A percentile compares a stretch with the other conserved stretches of the same genome.
phyloP scores from a whole-genome alignment of 2,329 filamentous ascomycete genomes.

The Xylaria sp. region DNA sequence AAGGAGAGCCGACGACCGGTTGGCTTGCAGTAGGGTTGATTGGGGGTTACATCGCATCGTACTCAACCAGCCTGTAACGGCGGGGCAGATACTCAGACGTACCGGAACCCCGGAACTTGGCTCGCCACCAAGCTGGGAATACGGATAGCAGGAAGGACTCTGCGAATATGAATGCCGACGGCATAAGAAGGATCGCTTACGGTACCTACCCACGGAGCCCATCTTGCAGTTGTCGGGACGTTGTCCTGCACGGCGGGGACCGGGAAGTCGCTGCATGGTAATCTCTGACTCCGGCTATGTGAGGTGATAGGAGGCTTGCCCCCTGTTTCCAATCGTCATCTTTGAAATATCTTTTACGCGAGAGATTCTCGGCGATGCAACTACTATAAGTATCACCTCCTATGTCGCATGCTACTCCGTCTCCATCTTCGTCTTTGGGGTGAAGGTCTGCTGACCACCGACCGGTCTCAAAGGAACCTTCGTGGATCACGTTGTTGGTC shows the following conservation, averaged over 20 bases:
- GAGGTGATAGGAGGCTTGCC: slow-evolving; percentile 10
- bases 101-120: slow-evolving; percentile 27
- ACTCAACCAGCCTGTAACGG: slow-evolving; percentile 1
- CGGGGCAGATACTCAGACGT: slow-evolving; percentile 15
- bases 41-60: slow-evolving; percentile 31
- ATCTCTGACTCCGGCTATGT: neutral
- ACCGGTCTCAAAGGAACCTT: neutral
- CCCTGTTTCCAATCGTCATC: neutral
- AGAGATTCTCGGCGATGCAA: slow-evolving; percentile 3
- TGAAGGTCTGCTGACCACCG: slow-evolving; percentile 18
- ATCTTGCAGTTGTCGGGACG: neutral
- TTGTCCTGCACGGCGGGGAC: slow-evolving; percentile 10
- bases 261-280: neutral
- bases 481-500: neutral
- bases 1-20: slow-evolving; percentile 13
- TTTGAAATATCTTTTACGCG: neutral
- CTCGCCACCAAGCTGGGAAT: neutral
- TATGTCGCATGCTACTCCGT: slow-evolving; percentile 1
- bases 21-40: slow-evolving; percentile 23
- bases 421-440: neutral
- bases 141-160: slow-evolving; percentile 20
- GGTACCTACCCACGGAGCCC: neutral
- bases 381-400: slow-evolving; percentile 2
- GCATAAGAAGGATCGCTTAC: slow-evolving; percentile 23
- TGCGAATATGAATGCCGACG: slow-evolving; percentile 27